phyloP scores from a whole-genome alignment of 1,284 basidiomycete genomes.

The Ustilago bromivora region DNA sequence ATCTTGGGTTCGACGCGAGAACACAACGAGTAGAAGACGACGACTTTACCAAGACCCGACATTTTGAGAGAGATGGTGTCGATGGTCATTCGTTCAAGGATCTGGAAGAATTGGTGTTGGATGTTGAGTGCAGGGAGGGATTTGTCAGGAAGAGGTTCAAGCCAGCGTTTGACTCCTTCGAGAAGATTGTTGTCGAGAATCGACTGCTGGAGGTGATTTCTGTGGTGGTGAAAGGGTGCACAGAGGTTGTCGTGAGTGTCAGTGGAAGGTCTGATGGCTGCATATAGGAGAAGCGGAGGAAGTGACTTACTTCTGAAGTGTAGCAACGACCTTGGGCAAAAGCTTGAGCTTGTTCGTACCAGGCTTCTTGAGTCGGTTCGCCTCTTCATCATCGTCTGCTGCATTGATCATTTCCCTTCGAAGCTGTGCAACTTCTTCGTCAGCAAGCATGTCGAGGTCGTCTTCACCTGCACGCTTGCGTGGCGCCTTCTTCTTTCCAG shows the following conservation, averaged over 20 bases:
- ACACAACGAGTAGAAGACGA: conserved; percentile 95
- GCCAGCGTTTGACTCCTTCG: conserved; percentile 89
- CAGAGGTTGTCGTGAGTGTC: not conserved
- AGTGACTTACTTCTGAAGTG: conserved; percentile 80
- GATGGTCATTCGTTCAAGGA: conserved; percentile 84
- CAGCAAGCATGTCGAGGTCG: conserved; percentile 84
- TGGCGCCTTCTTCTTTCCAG: conserved; percentile 53
- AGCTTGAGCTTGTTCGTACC: conserved; percentile 87
- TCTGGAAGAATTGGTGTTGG: conserved; percentile 89
- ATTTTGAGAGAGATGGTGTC: conserved; percentile 92
- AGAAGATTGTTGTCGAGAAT: conserved; percentile 96
- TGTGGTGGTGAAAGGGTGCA: not conserved
- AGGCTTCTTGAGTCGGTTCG: conserved; percentile 84
- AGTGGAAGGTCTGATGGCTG: not conserved
- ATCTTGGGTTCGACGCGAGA: conserved; percentile 84
- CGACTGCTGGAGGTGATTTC: conserved; percentile 83
- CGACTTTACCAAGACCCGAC: conserved; percentile 87
- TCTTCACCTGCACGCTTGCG: conserved; percentile 55
- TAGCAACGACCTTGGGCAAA: conserved; percentile 89
- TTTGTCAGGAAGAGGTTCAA: conserved; percentile 91
- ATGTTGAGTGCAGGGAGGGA: conserved; percentile 96
- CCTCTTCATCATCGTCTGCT: conserved; percentile 84
- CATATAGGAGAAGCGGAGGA: not conserved
- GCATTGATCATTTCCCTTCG: conserved; percentile 87
- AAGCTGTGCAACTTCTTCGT: conserved; percentile 88